Conservation (phyloP, 306 rosid genomes). For the Cajanus cajan region DNA sequence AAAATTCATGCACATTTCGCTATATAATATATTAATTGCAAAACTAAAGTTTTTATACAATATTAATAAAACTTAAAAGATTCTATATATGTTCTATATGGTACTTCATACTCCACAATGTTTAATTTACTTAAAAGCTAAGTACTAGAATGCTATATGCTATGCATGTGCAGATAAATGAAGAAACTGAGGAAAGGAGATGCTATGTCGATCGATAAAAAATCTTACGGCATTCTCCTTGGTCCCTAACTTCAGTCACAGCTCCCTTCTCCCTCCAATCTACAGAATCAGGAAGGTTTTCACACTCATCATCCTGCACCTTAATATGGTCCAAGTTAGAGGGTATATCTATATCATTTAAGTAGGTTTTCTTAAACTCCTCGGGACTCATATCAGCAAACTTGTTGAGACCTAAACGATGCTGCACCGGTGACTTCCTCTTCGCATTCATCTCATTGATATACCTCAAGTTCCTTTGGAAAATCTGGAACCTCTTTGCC, state of each 20-base stretch:
- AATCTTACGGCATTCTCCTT: constrained; percentile 57
- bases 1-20: too few species aligned
- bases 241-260: constrained; percentile 60
- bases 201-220: too few species aligned
- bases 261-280: constrained; percentile 64
- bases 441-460: constrained; percentile 49
- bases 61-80: too few species aligned
- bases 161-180: neutral
- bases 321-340: neutral
- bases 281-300: constrained; percentile 47
- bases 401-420: constrained; percentile 53
- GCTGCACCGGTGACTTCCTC: constrained; percentile 25
- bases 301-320: constrained; percentile 7
- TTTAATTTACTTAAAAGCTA: too few species aligned
- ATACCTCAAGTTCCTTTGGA: constrained; percentile 50
- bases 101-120: too few species aligned
- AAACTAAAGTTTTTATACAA: too few species aligned
- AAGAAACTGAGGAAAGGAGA: neutral
- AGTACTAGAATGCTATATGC: too few species aligned
- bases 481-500: constrained; percentile 39
- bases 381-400: constrained; percentile 63
- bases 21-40: too few species aligned
- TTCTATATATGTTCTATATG: too few species aligned
- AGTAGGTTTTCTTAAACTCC: constrained; percentile 43
- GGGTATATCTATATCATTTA: constrained; percentile 35